These are phyloP conservation scores for Eucalyptus melliodora DNA, from an alignment of 345 rosid genomes.

Conservation along the genomic window DNA sequence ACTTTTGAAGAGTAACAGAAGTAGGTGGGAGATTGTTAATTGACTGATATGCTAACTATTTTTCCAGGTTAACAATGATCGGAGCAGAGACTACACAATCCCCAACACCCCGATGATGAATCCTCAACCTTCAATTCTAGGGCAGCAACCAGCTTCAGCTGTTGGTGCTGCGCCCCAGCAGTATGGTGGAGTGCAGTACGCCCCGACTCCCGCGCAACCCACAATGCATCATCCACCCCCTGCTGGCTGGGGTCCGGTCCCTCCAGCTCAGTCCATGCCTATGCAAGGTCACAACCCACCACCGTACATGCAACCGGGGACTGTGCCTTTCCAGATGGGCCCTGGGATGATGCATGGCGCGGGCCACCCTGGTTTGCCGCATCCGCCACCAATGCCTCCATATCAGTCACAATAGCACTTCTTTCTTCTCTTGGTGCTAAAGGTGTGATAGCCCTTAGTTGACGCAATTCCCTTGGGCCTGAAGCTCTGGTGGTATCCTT, in stretches of 20 bases:
- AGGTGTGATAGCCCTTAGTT: background rate
- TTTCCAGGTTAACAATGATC: constrained; percentile 75
- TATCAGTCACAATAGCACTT: background rate
- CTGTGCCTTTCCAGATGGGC: constrained; percentile 36
- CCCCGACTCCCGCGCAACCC: constrained; percentile 15
- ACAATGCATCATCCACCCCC: constrained; percentile 39
- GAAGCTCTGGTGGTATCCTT: background rate
- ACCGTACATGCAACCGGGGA: constrained; percentile 47
- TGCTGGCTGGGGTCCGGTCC: constrained; percentile 58
- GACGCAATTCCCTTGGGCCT: background rate
- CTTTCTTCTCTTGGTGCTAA: background rate
- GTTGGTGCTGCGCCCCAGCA: constrained; percentile 27
- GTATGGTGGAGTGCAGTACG: constrained; percentile 32
- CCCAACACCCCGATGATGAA: constrained; percentile 37
- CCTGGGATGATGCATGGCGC: constrained; percentile 57
- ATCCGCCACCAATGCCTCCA: constrained; percentile 18
- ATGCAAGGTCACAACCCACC: constrained; percentile 37
- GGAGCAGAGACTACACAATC: constrained; percentile 86
- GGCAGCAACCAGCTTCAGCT: constrained; percentile 48
- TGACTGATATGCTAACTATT: background rate
- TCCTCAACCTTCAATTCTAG: constrained; percentile 48
- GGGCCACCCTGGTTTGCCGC: constrained; percentile 17
- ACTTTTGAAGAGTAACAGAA: background rate
- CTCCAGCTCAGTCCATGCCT: constrained; percentile 38
- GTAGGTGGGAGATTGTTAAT: background rate